Percentiles rank a stretch among this genome's conserved stretches.
Conservation (phyloP, 441 rosid genomes). For the Brassica hybrid region DNA sequence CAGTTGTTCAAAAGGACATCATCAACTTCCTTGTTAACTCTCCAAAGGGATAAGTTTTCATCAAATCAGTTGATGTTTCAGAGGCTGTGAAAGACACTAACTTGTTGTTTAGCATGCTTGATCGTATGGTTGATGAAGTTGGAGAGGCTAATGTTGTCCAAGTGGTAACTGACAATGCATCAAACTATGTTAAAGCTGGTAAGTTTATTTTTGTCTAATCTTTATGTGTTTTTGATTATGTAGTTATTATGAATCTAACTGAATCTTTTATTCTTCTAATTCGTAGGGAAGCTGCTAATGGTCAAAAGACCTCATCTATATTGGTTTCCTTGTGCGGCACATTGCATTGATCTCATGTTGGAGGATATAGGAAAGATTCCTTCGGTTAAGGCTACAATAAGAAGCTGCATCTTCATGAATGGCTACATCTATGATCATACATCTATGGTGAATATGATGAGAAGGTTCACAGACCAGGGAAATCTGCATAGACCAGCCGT, state of each 20-base stretch:
- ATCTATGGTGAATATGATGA: not conserved
- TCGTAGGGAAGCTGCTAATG: too few species aligned
- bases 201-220: too few species aligned
- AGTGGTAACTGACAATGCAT: too few species aligned
- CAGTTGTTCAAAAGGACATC: too few species aligned
- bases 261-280: too few species aligned
- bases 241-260: too few species aligned
- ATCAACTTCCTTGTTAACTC: not conserved
- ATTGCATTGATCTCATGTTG: not conserved
- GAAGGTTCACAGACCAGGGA: not conserved
- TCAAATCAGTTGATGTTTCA: not conserved
- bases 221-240: too few species aligned
- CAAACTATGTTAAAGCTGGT: too few species aligned
- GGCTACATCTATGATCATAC: not conserved
- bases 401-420: not conserved
- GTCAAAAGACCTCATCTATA: not conserved
- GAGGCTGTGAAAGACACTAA: not conserved
- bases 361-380: not conserved
- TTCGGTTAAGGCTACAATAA: not conserved
- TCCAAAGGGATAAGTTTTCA: not conserved
- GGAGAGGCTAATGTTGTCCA: too few species aligned
- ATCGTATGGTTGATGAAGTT: too few species aligned
- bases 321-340: slow-evolving; percentile 1
- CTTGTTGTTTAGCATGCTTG: not conserved
- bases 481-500: not conserved